phyloP scores from a whole-genome alignment of 2,329 filamentous ascomycete species.

The Dactylellina cionopaga region DNA sequence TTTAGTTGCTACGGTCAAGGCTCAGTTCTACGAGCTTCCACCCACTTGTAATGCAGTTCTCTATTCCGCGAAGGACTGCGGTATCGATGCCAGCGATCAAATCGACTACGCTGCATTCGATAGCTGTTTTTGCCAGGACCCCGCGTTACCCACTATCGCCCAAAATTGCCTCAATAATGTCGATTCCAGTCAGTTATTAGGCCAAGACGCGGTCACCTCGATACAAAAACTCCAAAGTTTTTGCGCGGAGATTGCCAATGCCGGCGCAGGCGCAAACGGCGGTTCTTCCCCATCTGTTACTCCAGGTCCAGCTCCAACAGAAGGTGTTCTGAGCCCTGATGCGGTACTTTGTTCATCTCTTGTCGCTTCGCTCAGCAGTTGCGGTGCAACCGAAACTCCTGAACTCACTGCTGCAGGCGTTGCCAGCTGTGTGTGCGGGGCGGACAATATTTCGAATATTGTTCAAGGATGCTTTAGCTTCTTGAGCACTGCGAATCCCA shows the following conservation, averaged over 20 bases:
- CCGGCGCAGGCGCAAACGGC: no score
- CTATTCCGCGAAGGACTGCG: background rate
- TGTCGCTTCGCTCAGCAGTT: background rate
- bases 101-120: background rate
- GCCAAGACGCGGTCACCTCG: background rate
- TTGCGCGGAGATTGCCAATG: background rate
- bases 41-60: background rate
- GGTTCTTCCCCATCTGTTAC: background rate
- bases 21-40: slow-evolving; percentile 6
- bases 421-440: background rate
- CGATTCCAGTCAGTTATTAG: background rate
- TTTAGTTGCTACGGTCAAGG: background rate
- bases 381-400: background rate
- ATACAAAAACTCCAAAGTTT: background rate
- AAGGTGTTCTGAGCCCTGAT: background rate
- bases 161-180: background rate
- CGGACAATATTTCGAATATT: background rate
- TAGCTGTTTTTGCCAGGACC: slow-evolving; percentile 1
- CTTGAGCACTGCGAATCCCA: background rate
- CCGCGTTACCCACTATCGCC: background rate
- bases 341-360: background rate
- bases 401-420: background rate
- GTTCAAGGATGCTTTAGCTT: background rate
- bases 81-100: background rate
- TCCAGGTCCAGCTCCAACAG: background rate